Percentiles rank a stretch among this genome's conserved stretches.
Evolutionary conservation across 495 filamentous ascomycete genomes (phyloP).

Genomic region (Darksidea phi): DNA sequence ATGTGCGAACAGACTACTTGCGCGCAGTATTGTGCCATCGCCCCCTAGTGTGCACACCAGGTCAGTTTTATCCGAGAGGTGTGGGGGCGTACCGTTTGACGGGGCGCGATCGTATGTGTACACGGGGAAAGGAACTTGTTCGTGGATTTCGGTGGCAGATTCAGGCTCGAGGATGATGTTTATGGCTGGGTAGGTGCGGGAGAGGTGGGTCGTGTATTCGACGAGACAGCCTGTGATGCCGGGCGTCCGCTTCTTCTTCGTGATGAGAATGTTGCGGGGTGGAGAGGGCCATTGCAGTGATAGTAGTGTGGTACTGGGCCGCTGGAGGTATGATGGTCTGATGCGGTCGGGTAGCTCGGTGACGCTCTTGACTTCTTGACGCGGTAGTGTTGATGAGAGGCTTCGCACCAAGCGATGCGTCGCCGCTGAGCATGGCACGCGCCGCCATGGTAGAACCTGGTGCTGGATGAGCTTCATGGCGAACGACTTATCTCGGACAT

Average conservation of each 20-base stretch:
- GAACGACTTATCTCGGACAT: neutral
- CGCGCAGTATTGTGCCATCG: conserved; percentile 92
- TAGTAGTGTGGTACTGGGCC: conserved; percentile 61
- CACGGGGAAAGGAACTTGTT: conserved; percentile 72
- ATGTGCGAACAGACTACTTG: conserved; percentile 86
- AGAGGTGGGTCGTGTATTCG: conserved; percentile 79
- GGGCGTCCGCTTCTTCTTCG: conserved; percentile 78
- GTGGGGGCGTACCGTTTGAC: conserved; percentile 1
- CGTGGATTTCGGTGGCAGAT: conserved; percentile 70
- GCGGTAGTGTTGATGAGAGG: conserved; percentile 49
- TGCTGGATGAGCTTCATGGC: neutral
- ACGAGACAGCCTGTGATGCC: conserved; percentile 69
- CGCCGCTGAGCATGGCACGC: neutral
- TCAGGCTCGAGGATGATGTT: conserved; percentile 79
- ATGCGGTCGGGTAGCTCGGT: conserved; percentile 55
- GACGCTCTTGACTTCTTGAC: conserved; percentile 51
- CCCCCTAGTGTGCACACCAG: conserved; percentile 86
- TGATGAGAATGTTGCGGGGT: conserved; percentile 83
- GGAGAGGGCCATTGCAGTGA: conserved; percentile 85
- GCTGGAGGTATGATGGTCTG: conserved; percentile 59
- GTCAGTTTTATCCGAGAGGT: conserved; percentile 70
- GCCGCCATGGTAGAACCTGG: neutral
- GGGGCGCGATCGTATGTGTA: conserved; percentile 52
- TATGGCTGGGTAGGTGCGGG: conserved; percentile 73
- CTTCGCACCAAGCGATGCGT: neutral